Evolutionary conservation across 139 green algal genomes (phyloP).

Genomic region (Coelastrella sp.): DNA sequence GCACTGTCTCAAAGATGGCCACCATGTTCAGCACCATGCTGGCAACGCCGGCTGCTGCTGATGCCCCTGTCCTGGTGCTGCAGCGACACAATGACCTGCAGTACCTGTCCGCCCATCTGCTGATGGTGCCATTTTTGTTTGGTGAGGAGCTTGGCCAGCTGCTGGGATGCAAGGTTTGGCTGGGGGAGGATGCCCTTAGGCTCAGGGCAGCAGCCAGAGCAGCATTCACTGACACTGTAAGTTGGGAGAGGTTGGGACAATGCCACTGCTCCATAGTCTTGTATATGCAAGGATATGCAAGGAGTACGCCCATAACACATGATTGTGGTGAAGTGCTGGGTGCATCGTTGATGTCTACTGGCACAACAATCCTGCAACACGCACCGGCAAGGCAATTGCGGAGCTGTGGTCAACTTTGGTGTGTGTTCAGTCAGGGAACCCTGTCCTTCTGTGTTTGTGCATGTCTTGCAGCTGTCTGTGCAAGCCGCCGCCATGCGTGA

Average conservation of each 20-base stretch:
- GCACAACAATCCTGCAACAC: too few species aligned
- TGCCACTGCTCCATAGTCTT: neutral
- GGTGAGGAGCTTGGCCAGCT: constrained; percentile 7
- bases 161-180: constrained; percentile 26
- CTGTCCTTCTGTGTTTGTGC: too few species aligned
- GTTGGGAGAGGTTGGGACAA: neutral
- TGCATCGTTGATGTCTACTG: neutral
- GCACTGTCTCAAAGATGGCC: constrained; percentile 42
- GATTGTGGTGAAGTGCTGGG: neutral
- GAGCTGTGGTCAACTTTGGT: too few species aligned
- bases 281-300: neutral
- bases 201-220: constrained; percentile 17
- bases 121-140: constrained; percentile 47
- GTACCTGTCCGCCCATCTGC: constrained; percentile 43
- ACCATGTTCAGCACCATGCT: constrained; percentile 39
- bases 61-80: constrained; percentile 32
- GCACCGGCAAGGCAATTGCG: too few species aligned
- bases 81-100: constrained; percentile 47
- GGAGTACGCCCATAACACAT: too few species aligned
- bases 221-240: constrained; percentile 26
- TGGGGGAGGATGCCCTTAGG: constrained; percentile 38
- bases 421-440: too few species aligned
- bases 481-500: constrained; percentile 23
- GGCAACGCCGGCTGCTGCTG: constrained; percentile 23
- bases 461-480: constrained; percentile 18